A percentile compares a stretch with the other conserved stretches of the same genome.
These are phyloP conservation scores for Gymnopilus dilepis DNA, from an alignment of 768 basidiomycete genomes.

Conservation along the genomic window DNA sequence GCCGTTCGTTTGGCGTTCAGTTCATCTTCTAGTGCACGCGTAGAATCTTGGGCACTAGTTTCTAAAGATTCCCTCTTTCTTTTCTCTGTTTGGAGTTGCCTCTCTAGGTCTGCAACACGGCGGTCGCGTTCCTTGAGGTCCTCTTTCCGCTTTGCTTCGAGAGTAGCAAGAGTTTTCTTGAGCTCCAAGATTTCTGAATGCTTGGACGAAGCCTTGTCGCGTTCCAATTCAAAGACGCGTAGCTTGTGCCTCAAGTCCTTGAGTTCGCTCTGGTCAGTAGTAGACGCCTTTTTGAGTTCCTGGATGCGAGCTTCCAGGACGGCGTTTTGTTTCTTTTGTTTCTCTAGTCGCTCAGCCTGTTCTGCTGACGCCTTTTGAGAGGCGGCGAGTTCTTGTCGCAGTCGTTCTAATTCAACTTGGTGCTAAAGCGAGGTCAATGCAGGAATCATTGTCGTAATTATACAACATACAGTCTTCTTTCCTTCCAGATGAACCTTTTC, in stretches of 20 bases:
- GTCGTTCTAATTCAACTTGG: slow-evolving; percentile 59
- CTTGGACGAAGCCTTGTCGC: slow-evolving; percentile 53
- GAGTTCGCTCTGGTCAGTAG: slow-evolving; percentile 61
- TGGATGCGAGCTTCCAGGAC: slow-evolving; percentile 61
- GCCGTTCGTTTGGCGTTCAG: slow-evolving; percentile 36
- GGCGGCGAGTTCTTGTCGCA: slow-evolving; percentile 60
- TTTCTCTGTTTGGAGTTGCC: slow-evolving; percentile 51
- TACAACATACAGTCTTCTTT: slow-evolving; percentile 61
- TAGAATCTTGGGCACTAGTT: slow-evolving; percentile 45
- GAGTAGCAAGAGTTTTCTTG: slow-evolving; percentile 51
- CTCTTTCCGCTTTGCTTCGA: slow-evolving; percentile 58
- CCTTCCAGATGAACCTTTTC: slow-evolving; percentile 66
- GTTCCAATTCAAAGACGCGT: slow-evolving; percentile 61
- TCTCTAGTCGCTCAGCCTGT: slow-evolving; percentile 58
- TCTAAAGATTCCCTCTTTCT: slow-evolving; percentile 56
- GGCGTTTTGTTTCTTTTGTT: slow-evolving; percentile 67
- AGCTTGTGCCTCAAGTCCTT: slow-evolving; percentile 67
- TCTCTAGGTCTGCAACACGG: slow-evolving; percentile 62
- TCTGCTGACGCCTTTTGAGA: slow-evolving; percentile 54
- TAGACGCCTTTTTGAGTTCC: slow-evolving; percentile 58
- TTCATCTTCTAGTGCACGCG: slow-evolving; percentile 48
- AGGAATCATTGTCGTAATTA: neutral
- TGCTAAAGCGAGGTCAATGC: slow-evolving; percentile 46
- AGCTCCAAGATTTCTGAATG: slow-evolving; percentile 56
- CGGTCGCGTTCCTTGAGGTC: slow-evolving; percentile 60